Conservation (phyloP, 2,329 filamentous ascomycete species). For the Camptophora hylomeconis region DNA sequence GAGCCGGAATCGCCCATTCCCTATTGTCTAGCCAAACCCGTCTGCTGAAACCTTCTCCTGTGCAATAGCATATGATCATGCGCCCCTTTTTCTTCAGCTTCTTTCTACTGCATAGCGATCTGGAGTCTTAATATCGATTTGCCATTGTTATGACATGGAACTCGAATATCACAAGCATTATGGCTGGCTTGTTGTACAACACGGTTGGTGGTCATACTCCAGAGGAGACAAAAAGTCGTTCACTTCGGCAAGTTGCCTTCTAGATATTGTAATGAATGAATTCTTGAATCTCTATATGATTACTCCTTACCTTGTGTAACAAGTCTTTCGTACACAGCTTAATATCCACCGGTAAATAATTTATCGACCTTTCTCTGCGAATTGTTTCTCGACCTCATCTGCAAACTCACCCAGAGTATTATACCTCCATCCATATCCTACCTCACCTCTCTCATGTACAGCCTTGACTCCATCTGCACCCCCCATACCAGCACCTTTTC, state of each 20-base stretch:
- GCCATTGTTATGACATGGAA: not conserved
- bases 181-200: conserved; percentile 5
- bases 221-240: too few relatives aligned
- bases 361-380: conserved; percentile 2
- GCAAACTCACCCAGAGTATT: conserved; percentile 48
- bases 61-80: not conserved
- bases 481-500: conserved; percentile 32
- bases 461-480: conserved; percentile 26
- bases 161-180: conserved; percentile 4
- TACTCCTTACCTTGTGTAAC: too few relatives aligned
- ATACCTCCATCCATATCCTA: conserved; percentile 42
- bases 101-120: not conserved
- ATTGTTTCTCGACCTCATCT: conserved; percentile 36
- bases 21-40: not conserved
- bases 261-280: too few relatives aligned
- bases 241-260: too few relatives aligned
- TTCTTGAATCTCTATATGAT: too few relatives aligned
- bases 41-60: not conserved
- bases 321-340: too few relatives aligned
- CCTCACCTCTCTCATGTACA: conserved; percentile 27
- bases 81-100: not conserved
- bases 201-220: too few relatives aligned
- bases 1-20: not conserved
- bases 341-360: too few relatives aligned
- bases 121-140: too few relatives aligned